Evolutionary conservation across 768 basidiomycete genomes (phyloP).

Genomic region (Cystofilobasidium bisporidii): DNA sequence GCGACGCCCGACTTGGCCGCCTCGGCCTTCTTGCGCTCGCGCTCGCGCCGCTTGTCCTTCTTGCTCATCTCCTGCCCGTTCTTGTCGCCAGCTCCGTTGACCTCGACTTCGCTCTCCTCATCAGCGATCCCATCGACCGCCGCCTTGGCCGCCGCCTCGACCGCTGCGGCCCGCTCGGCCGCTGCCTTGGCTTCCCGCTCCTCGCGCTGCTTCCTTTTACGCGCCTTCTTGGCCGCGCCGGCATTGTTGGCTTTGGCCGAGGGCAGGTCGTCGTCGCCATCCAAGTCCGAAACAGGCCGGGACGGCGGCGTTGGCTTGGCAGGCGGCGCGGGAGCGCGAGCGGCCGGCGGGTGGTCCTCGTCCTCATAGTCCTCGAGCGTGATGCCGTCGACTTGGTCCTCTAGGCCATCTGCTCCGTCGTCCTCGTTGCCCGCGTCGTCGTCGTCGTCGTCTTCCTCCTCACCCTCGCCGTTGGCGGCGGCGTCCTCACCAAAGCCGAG

Average conservation of each 20-base stretch:
- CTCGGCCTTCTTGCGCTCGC: slow-evolving; percentile 56
- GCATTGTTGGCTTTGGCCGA: slow-evolving; percentile 24
- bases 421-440: slow-evolving; percentile 29
- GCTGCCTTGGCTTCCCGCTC: slow-evolving; percentile 16
- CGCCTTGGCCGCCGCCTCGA: not conserved
- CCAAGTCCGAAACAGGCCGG: not conserved
- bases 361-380: slow-evolving; percentile 24
- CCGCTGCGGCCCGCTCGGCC: not conserved
- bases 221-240: slow-evolving; percentile 25
- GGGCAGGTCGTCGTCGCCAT: not conserved
- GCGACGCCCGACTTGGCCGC: slow-evolving; percentile 27
- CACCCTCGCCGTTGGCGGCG: slow-evolving; percentile 32
- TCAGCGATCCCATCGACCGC: not conserved
- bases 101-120: not conserved
- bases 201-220: slow-evolving; percentile 14
- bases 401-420: slow-evolving; percentile 29
- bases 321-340: not conserved
- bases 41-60: slow-evolving; percentile 59
- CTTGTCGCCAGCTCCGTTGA: not conserved
- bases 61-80: slow-evolving; percentile 49
- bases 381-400: slow-evolving; percentile 23
- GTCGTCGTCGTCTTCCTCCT: slow-evolving; percentile 21
- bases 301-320: not conserved
- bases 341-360: slow-evolving; percentile 10
- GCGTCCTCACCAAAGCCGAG: slow-evolving; percentile 47